A percentile compares a stretch with the other conserved stretches of the same genome.
Conservation (phyloP, 345 rosid genomes). For the Populus tremula region DNA sequence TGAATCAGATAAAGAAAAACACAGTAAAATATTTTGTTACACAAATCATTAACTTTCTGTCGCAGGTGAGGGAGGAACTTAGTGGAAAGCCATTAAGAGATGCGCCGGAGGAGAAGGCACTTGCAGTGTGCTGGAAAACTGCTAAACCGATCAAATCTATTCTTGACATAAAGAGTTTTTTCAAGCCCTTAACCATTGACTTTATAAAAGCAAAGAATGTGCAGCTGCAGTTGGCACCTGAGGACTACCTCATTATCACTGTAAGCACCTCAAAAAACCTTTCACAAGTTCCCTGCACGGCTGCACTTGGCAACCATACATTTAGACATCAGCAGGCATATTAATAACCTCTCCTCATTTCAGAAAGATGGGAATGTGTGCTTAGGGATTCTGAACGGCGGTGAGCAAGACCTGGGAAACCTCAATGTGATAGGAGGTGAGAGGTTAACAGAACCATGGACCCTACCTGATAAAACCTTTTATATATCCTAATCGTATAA, state of each 20-base stretch:
- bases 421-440: constrained; percentile 67
- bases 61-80: constrained; percentile 43
- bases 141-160: constrained; percentile 48
- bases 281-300: background rate
- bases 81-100: constrained; percentile 50
- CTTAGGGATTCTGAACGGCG: constrained; percentile 73
- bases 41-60: constrained; percentile 7
- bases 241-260: constrained; percentile 68
- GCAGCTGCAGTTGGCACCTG: constrained; percentile 63
- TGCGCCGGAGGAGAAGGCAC: constrained; percentile 53
- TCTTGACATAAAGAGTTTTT: constrained; percentile 48
- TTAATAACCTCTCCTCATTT: background rate
- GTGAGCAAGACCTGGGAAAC: constrained; percentile 46
- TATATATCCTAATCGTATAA: background rate
- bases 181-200: constrained; percentile 52
- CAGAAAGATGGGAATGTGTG: constrained; percentile 78
- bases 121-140: constrained; percentile 87
- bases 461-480: background rate
- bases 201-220: constrained; percentile 46
- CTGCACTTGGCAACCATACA: background rate
- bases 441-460: background rate
- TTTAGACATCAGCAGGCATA: background rate
- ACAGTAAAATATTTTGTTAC: background rate
- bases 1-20: background rate
- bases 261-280: constrained; percentile 35